A percentile compares a stretch with the other conserved stretches of the same genome.
Conservation (phyloP, 1,284 basidiomycete genomes). For the Ceratobasidium sp. region DNA sequence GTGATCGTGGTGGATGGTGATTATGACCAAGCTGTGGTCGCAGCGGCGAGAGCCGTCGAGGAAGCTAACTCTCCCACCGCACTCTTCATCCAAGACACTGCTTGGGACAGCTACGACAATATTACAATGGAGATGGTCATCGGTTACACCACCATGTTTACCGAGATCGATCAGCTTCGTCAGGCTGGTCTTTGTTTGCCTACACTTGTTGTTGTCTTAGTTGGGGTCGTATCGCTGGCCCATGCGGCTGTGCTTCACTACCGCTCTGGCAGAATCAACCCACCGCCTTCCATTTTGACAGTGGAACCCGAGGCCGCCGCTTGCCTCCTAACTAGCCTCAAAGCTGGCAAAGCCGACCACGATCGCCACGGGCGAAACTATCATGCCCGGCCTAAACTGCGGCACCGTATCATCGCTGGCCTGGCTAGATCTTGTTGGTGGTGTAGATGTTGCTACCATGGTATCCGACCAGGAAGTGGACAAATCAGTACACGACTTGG, state of each 20-base stretch:
- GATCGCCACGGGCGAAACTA: conserved; percentile 32
- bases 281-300: conserved; percentile 37
- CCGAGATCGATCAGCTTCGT: conserved; percentile 43
- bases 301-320: conserved; percentile 43
- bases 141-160: conserved; percentile 44
- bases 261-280: background rate
- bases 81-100: conserved; percentile 43
- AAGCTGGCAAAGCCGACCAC: conserved; percentile 26
- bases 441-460: conserved; percentile 38
- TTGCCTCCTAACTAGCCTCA: conserved; percentile 34
- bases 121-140: conserved; percentile 43
- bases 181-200: background rate
- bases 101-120: conserved; percentile 40
- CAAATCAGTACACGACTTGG: conserved; percentile 39
- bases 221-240: conserved; percentile 44
- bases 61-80: conserved; percentile 5
- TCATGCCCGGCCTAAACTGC: conserved; percentile 46
- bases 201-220: conserved; percentile 41
- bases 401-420: conserved; percentile 43
- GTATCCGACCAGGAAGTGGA: conserved; percentile 39
- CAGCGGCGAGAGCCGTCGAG: conserved; percentile 9
- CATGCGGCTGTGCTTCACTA: conserved; percentile 44
- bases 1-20: conserved; percentile 16
- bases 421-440: conserved; percentile 41
- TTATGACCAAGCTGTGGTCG: conserved; percentile 38